phyloP scores from a whole-genome alignment of 768 basidiomycete genomes.

The Suillus tomentosus region DNA sequence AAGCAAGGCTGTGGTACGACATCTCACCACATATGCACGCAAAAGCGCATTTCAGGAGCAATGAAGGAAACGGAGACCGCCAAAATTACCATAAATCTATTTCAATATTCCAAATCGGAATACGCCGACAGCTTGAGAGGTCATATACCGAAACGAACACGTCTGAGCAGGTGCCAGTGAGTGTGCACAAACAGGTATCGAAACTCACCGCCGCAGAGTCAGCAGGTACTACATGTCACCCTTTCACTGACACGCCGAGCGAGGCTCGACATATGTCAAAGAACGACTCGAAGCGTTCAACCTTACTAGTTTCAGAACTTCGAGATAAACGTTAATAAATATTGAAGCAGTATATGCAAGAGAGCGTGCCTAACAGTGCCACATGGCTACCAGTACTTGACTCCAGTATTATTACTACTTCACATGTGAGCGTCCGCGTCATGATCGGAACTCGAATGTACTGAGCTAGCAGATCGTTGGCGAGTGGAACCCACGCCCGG shows the following conservation, averaged over 20 bases:
- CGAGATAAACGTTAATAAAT: background rate
- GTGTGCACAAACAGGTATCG: background rate
- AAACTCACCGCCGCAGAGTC: background rate
- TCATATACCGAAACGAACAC: background rate
- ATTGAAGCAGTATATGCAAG: background rate
- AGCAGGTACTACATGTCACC: background rate
- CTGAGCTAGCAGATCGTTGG: background rate
- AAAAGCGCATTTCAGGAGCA: background rate
- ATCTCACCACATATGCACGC: background rate
- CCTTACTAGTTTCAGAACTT: background rate
- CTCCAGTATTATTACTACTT: background rate
- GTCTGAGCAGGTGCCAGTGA: constrained; percentile 1
- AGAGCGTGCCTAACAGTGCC: background rate
- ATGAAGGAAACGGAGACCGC: background rate
- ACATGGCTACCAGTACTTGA: background rate
- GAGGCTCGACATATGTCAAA: no score
- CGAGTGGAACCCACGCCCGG: background rate
- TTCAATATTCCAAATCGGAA: background rate
- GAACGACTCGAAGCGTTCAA: background rate
- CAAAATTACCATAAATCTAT: background rate
- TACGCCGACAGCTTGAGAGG: background rate
- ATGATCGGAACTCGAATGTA: background rate
- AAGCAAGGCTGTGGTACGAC: background rate
- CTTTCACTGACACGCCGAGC: background rate
- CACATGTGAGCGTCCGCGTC: background rate